phyloP scores from a whole-genome alignment of 78 protist species.

The Isochrysis galbana region DNA sequence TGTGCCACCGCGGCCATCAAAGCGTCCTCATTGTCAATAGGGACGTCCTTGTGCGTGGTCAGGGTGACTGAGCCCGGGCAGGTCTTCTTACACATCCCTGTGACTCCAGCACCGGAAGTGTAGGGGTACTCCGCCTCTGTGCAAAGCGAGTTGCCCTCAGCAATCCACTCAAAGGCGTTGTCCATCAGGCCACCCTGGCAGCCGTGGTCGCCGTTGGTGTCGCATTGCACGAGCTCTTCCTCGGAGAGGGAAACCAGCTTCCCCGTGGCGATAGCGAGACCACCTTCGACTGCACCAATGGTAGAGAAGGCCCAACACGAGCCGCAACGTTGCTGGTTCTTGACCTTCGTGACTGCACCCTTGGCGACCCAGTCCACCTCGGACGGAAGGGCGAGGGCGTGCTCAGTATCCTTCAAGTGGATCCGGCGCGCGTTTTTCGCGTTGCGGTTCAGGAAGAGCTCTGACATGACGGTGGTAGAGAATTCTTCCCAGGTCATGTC shows the following conservation, averaged over 20 bases:
- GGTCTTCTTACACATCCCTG: constrained; percentile 24
- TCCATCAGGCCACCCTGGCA: constrained; percentile 71
- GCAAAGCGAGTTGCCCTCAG: constrained; percentile 60
- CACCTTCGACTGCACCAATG: constrained; percentile 46
- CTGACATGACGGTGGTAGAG: neutral
- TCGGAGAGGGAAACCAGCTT: constrained; percentile 38
- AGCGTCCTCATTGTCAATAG: constrained; percentile 59
- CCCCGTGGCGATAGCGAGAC: constrained; percentile 41
- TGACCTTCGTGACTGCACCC: constrained; percentile 73
- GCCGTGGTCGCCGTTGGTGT: constrained; percentile 38
- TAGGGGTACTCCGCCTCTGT: constrained; percentile 86
- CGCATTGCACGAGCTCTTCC: constrained; percentile 74
- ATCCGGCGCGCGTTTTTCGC: neutral
- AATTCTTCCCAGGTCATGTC: constrained; percentile 58
- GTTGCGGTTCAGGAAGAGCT: neutral
- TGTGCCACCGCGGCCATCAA: constrained; percentile 50
- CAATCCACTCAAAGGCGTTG: constrained; percentile 63
- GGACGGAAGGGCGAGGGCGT: neutral
- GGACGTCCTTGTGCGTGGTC: constrained; percentile 55
- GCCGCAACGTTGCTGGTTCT: constrained; percentile 75
- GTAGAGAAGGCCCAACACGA: constrained; percentile 87
- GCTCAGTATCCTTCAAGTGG: neutral
- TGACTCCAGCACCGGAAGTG: constrained; percentile 63
- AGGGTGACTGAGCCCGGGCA: constrained; percentile 50
- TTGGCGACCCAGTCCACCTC: constrained; percentile 71